Evolutionary conservation across 2,329 filamentous ascomycete species (phyloP).

Genomic region (Cladosporium sphaerospermum): DNA sequence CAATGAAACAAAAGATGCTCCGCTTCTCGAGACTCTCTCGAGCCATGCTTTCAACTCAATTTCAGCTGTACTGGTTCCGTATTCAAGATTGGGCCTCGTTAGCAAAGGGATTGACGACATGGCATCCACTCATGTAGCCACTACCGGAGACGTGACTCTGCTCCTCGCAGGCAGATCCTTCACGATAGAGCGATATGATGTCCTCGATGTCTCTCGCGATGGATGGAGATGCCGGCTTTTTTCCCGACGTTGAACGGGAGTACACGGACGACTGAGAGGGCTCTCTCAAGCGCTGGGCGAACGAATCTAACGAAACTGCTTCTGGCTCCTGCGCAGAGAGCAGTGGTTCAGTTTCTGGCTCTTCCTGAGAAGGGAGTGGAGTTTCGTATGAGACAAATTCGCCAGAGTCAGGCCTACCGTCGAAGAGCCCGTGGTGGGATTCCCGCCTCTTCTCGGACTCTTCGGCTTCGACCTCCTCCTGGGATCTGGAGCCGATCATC

Average conservation of each 20-base stretch:
- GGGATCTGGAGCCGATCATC: background rate
- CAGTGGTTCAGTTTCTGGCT: background rate
- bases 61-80: too few relatives aligned
- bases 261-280: background rate
- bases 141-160: background rate
- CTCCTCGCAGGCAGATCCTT: background rate
- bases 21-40: too few relatives aligned
- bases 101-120: background rate
- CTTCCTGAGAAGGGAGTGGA: background rate
- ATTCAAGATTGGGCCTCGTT: background rate
- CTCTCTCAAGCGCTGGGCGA: too few relatives aligned
- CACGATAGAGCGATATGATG: conserved; percentile 11
- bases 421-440: too few relatives aligned
- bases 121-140: background rate
- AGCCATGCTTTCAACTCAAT: too few relatives aligned
- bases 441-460: background rate
- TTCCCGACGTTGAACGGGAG: background rate
- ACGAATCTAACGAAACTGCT: too few relatives aligned
- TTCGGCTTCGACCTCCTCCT: background rate
- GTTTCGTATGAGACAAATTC: too few relatives aligned
- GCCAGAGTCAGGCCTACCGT: too few relatives aligned
- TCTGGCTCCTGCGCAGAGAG: background rate
- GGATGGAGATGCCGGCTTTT: background rate
- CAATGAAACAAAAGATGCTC: too few relatives aligned
- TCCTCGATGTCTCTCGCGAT: conserved; percentile 2